Percentiles rank a stretch among this genome's conserved stretches.
Evolutionary conservation across 345 rosid species (phyloP).

Genomic region (Excoecaria agallocha): DNA sequence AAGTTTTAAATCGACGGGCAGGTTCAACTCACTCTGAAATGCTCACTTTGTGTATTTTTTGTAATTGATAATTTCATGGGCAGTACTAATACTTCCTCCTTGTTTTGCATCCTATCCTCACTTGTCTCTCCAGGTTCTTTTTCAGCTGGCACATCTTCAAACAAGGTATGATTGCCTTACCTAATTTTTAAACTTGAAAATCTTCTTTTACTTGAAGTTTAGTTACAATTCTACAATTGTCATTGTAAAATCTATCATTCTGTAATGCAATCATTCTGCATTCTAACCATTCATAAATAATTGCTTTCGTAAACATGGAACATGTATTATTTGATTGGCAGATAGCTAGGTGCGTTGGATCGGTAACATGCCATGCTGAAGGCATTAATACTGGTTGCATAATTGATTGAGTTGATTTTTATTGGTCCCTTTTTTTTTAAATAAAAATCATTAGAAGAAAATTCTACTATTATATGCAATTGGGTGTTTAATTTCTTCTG

Average conservation of each 20-base stretch:
- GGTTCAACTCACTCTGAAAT: not conserved
- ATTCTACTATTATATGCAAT: not conserved
- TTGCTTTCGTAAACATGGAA: not conserved
- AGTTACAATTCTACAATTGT: not conserved
- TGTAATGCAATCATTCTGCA: not conserved
- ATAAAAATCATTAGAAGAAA: not conserved
- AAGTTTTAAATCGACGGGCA: too few species aligned
- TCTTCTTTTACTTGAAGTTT: not conserved
- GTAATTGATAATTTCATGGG: not conserved
- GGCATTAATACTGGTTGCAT: too few species aligned
- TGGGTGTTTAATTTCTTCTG: not conserved
- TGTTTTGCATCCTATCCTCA: not conserved
- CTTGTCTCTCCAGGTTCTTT: slow-evolving; percentile 8
- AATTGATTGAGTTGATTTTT: not conserved
- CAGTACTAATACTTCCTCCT: slow-evolving; percentile 1
- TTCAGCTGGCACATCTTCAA: slow-evolving; percentile 59
- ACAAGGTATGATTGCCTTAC: slow-evolving; percentile 46
- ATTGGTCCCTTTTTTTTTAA: not conserved
- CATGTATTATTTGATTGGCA: not conserved
- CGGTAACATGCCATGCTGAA: not conserved
- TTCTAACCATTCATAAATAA: not conserved
- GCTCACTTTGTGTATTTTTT: slow-evolving; percentile 10
- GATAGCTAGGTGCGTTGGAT: not conserved
- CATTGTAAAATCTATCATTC: not conserved
- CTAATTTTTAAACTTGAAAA: not conserved